These are phyloP conservation scores for Backusella luteola DNA, from an alignment of 192 early-diverging fungal genomes.

Conservation along the genomic window DNA sequence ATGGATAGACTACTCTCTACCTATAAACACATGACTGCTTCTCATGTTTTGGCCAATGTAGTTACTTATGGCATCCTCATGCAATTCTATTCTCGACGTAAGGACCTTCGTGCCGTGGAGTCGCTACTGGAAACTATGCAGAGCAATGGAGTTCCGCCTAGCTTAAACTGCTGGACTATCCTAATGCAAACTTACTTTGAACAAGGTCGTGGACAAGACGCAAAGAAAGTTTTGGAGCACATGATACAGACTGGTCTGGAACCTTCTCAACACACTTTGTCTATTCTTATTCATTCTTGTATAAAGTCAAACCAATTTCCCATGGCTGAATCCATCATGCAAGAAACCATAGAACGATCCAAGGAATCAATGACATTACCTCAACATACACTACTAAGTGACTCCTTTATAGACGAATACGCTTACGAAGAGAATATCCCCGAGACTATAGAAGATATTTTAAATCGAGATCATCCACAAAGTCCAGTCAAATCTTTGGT, in stretches of 20 bases:
- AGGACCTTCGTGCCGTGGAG: slow-evolving; percentile 36
- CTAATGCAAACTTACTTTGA: slow-evolving; percentile 50
- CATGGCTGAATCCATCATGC: slow-evolving; percentile 21
- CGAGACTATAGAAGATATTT: slow-evolving; percentile 22
- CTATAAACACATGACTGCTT: slow-evolving; percentile 44
- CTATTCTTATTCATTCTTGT: slow-evolving; percentile 44
- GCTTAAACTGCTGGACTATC: slow-evolving; percentile 45
- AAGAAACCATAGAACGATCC: neutral
- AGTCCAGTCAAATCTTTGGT: neutral
- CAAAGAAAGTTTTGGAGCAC: slow-evolving; percentile 38
- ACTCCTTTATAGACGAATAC: neutral
- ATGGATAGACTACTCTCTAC: slow-evolving; percentile 41
- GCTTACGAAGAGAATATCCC: slow-evolving; percentile 3
- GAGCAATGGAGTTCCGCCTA: slow-evolving; percentile 34
- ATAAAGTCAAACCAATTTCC: slow-evolving; percentile 32
- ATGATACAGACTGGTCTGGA: slow-evolving; percentile 41
- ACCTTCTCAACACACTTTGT: slow-evolving; percentile 45
- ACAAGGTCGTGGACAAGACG: slow-evolving; percentile 28
- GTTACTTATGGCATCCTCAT: slow-evolving; percentile 48
- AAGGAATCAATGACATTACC: neutral
- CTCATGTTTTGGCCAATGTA: slow-evolving; percentile 37
- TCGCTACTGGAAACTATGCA: slow-evolving; percentile 45
- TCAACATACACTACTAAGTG: neutral
- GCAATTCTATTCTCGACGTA: slow-evolving; percentile 38
- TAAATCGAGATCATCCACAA: neutral